Conservation (phyloP, 495 filamentous ascomycete species). For the Neurospora sp. region DNA sequence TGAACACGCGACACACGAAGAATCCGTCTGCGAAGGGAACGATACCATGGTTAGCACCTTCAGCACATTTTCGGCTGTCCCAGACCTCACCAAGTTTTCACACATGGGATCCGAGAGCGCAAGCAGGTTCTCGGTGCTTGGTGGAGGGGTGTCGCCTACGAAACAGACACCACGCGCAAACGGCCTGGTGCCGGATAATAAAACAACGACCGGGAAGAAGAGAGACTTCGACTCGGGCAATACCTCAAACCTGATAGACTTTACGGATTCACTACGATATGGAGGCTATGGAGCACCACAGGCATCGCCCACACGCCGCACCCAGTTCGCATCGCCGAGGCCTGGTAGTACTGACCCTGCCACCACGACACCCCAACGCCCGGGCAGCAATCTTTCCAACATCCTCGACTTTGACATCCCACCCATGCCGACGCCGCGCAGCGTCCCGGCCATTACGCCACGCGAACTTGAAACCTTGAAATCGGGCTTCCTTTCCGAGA, state of each 20-base stretch:
- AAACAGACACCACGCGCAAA: constrained; percentile 50
- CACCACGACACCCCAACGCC: constrained; percentile 27
- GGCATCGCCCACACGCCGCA: constrained; percentile 19
- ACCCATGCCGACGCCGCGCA: constrained; percentile 79
- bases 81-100: constrained; percentile 81
- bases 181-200: constrained; percentile 15
- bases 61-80: constrained; percentile 77
- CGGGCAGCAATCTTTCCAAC: constrained; percentile 30
- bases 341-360: neutral
- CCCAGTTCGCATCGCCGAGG: constrained; percentile 14
- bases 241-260: constrained; percentile 75
- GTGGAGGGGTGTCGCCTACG: constrained; percentile 26
- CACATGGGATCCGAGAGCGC: constrained; percentile 48
- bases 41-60: constrained; percentile 63
- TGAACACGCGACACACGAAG: constrained; percentile 9
- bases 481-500: constrained; percentile 77
- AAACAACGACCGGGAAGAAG: constrained; percentile 10
- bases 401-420: constrained; percentile 92
- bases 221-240: constrained; percentile 32
- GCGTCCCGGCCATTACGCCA: constrained; percentile 80
- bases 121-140: constrained; percentile 28
- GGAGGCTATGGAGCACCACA: constrained; percentile 22
- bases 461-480: constrained; percentile 89
- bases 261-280: constrained; percentile 64
- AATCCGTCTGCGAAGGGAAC: constrained; percentile 39